Conservation (phyloP, 2,329 filamentous ascomycete genomes). For the Diaporthe eres region DNA sequence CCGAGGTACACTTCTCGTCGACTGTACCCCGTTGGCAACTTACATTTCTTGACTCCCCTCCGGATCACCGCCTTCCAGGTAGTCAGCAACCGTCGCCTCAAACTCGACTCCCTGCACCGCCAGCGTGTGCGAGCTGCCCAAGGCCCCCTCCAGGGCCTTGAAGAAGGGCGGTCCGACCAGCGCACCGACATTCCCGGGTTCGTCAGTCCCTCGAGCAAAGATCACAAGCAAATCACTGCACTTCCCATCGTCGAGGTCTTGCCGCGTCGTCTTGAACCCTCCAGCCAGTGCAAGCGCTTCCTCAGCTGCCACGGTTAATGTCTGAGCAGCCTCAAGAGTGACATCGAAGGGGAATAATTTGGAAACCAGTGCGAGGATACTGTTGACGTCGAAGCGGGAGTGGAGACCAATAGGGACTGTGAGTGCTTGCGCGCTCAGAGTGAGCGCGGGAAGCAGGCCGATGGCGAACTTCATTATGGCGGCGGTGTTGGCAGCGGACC, state of each 20-base stretch:
- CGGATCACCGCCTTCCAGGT: conserved; percentile 46
- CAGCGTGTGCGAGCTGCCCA: conserved; percentile 40
- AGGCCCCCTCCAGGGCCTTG: conserved; percentile 41
- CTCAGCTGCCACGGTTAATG: not conserved
- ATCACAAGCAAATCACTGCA: conserved; percentile 46
- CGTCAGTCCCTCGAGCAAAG: conserved; percentile 49
- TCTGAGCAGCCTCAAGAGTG: conserved; percentile 5
- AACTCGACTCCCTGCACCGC: conserved; percentile 49
- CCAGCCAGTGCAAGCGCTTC: conserved; percentile 8
- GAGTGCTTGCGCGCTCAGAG: conserved; percentile 8
- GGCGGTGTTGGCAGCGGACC: not conserved
- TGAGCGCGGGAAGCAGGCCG: conserved; percentile 4
- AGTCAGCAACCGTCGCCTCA: conserved; percentile 44
- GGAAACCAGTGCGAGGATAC: conserved; percentile 25
- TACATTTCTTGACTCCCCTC: conserved; percentile 39
- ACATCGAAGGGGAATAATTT: conserved; percentile 31
- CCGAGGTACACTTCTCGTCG: too few relatives aligned
- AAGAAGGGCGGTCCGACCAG: conserved; percentile 47
- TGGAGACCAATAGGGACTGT: not conserved
- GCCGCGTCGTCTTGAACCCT: conserved; percentile 33
- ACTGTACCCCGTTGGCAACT: conserved; percentile 2
- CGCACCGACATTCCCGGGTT: conserved; percentile 47
- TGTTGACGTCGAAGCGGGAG: conserved; percentile 28
- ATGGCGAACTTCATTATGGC: conserved; percentile 28
- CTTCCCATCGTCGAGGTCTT: conserved; percentile 33